Conservation (phyloP, 2,329 filamentous ascomycete species). For the Fragosphaeria purpurea region DNA sequence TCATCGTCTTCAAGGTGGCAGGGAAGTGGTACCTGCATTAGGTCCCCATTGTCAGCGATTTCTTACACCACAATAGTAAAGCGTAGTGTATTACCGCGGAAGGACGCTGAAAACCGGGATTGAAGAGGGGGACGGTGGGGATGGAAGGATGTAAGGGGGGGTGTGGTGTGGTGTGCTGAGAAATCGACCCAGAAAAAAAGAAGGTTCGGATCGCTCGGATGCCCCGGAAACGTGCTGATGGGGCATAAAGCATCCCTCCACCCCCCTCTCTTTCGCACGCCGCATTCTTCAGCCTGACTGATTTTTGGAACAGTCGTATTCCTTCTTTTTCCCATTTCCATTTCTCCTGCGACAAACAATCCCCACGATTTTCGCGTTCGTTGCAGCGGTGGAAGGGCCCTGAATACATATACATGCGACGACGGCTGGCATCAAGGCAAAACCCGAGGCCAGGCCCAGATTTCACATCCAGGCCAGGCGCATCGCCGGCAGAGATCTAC, state of each 20-base stretch:
- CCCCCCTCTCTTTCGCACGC: background rate
- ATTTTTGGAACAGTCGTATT: too few relatives aligned
- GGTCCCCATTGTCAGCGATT: constrained; percentile 17
- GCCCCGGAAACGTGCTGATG: constrained; percentile 1
- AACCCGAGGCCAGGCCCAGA: too few relatives aligned
- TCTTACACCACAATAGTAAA: background rate
- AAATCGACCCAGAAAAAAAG: background rate
- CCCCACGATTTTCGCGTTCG: too few relatives aligned
- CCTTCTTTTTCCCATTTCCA: too few relatives aligned
- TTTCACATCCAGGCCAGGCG: too few relatives aligned
- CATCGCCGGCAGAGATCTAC: too few relatives aligned
- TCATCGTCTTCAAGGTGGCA: constrained; percentile 45
- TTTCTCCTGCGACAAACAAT: too few relatives aligned
- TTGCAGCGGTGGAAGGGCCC: too few relatives aligned
- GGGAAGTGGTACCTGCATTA: constrained; percentile 45
- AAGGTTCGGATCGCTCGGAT: constrained; percentile 8
- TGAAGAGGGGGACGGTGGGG: background rate
- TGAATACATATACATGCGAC: too few relatives aligned
- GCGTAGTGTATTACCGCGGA: background rate
- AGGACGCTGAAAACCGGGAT: background rate
- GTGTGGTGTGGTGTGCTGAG: constrained; percentile 5
- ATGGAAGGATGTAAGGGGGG: background rate
- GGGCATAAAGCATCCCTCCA: background rate
- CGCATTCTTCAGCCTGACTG: background rate
- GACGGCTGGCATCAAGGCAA: too few relatives aligned